Conservation (phyloP, 371 early-diverging fungal genomes). For the Mucor piriformis region DNA sequence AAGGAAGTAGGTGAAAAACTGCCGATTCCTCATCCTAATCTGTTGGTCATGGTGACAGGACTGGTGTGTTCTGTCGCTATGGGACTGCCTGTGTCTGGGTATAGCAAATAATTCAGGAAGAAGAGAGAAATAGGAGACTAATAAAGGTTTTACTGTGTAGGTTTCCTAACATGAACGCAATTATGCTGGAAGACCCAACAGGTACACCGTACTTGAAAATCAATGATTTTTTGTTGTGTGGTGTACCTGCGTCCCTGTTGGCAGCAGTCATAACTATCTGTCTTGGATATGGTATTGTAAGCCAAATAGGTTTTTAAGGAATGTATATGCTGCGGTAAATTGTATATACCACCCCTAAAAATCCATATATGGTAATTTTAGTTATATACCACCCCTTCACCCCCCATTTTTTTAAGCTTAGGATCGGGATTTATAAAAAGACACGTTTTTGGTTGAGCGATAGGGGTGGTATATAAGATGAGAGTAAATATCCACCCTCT, state of each 20-base stretch:
- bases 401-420: too few species aligned
- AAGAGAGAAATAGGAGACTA: neutral
- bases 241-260: conserved; percentile 59
- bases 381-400: too few species aligned
- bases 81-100: conserved; percentile 27
- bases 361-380: too few species aligned
- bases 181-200: conserved; percentile 86
- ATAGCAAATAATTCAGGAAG: neutral
- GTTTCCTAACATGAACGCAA: conserved; percentile 92
- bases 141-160: neutral
- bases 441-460: too few species aligned
- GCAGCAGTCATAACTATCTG: neutral
- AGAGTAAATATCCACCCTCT: too few species aligned
- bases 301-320: neutral
- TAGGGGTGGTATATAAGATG: too few species aligned
- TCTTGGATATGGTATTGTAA: neutral
- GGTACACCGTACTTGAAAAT: conserved; percentile 84
- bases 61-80: conserved; percentile 44
- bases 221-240: conserved; percentile 82
- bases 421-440: too few species aligned
- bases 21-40: conserved; percentile 78
- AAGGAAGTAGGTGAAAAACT: conserved; percentile 67
- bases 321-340: too few species aligned
- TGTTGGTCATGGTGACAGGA: conserved; percentile 77
- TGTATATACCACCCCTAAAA: too few species aligned